A percentile compares a stretch with the other conserved stretches of the same genome.
Conservation (phyloP, 2,329 filamentous ascomycete species). For the Aspergillus carbonarius region DNA sequence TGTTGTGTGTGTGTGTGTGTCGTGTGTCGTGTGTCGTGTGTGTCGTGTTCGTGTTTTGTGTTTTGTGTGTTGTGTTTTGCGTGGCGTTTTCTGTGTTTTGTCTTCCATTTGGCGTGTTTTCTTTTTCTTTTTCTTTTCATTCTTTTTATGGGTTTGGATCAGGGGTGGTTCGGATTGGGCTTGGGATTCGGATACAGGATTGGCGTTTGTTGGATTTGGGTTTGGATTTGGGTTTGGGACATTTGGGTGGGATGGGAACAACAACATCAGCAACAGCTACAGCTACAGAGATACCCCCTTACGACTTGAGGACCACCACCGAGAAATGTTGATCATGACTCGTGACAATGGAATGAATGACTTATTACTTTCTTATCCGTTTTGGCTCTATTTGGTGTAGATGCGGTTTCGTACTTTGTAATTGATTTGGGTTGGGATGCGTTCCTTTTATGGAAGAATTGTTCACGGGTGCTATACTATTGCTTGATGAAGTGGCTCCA, state of each 20-base stretch:
- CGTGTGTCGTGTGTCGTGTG: conserved; percentile 17
- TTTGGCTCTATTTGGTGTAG: background rate
- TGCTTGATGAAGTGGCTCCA: too few species aligned
- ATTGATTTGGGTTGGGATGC: background rate
- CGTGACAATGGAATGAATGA: background rate
- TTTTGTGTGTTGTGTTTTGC: conserved; percentile 11
- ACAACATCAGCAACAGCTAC: too few species aligned
- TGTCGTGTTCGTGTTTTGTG: conserved; percentile 19
- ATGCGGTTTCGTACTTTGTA: background rate
- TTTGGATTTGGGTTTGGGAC: conserved; percentile 4
- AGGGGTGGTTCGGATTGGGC: background rate
- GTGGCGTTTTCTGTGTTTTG: conserved; percentile 7
- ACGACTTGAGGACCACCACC: background rate
- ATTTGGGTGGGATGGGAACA: background rate
- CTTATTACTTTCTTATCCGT: background rate
- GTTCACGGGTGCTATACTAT: too few species aligned
- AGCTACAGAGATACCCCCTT: background rate
- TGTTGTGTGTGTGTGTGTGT: conserved; percentile 15
- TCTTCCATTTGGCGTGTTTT: conserved; percentile 10
- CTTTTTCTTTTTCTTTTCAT: conserved; percentile 16
- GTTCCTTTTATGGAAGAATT: too few species aligned
- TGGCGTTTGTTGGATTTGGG: conserved; percentile 3
- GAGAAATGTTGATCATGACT: background rate
- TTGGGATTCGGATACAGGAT: conserved; percentile 1
- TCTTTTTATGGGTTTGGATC: conserved; percentile 8